Evolutionary conservation across 192 early-diverging fungal genomes (phyloP).

Genomic region (Linnemannia schmuckeri): DNA sequence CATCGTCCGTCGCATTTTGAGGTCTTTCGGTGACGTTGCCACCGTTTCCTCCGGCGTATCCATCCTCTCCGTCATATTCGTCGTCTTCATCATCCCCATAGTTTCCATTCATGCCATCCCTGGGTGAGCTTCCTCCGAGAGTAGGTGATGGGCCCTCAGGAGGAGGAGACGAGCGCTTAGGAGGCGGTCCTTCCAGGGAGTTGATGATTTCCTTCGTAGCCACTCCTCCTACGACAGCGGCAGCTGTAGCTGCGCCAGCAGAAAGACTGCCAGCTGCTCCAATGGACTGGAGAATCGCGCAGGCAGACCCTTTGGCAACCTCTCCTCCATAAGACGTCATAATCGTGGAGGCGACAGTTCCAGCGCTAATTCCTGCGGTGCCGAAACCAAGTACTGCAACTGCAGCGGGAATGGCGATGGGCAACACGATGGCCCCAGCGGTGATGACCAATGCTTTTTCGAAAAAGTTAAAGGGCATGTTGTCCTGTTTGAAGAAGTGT

Average conservation of each 20-base stretch:
- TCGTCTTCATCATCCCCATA: too few species aligned
- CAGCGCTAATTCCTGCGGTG: conserved; percentile 21
- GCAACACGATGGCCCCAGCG: not conserved
- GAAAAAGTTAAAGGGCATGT: too few species aligned
- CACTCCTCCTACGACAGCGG: not conserved
- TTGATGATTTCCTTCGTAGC: not conserved
- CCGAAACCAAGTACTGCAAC: conserved; percentile 19
- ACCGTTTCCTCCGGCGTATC: too few species aligned
- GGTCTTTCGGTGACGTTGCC: too few species aligned
- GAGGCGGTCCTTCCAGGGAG: too few species aligned
- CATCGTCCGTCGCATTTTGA: too few species aligned
- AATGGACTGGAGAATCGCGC: conserved; percentile 1
- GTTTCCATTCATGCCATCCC: too few species aligned
- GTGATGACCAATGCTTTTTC: too few species aligned
- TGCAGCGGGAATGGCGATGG: not conserved
- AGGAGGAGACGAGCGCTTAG: too few species aligned
- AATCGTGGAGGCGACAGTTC: conserved; percentile 12
- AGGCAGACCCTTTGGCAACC: conserved; percentile 3
- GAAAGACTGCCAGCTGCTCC: not conserved
- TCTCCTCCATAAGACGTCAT: conserved; percentile 19
- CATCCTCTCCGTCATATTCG: too few species aligned
- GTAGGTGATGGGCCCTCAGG: not conserved
- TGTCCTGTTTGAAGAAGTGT: too few species aligned
- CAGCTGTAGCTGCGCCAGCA: not conserved
- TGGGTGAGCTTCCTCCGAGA: too few species aligned